These are phyloP conservation scores for Alternaria dauci DNA, from an alignment of 2,329 filamentous ascomycete genomes.

Conservation along the genomic window DNA sequence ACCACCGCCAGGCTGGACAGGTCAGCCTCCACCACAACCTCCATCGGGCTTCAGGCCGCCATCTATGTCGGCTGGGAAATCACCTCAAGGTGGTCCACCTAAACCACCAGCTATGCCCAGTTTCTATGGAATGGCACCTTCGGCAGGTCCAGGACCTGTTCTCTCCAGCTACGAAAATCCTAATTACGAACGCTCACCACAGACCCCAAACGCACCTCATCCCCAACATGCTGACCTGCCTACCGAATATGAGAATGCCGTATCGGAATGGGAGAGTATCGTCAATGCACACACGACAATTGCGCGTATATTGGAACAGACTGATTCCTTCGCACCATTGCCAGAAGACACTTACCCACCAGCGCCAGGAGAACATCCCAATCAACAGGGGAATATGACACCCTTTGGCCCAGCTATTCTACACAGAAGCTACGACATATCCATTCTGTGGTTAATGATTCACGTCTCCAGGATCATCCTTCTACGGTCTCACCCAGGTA, in stretches of 20 bases:
- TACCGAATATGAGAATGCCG: slow-evolving; percentile 71
- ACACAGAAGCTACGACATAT: slow-evolving; percentile 87
- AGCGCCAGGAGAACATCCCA: slow-evolving; percentile 46
- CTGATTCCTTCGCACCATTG: slow-evolving; percentile 78
- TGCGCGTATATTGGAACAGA: slow-evolving; percentile 64
- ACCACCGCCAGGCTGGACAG: slow-evolving; percentile 28
- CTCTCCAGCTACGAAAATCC: slow-evolving; percentile 53
- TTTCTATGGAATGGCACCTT: slow-evolving; percentile 63
- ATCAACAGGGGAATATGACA: slow-evolving; percentile 54
- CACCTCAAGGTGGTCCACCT: slow-evolving; percentile 25
- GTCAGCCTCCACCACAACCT: slow-evolving; percentile 29
- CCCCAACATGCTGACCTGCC: slow-evolving; percentile 62
- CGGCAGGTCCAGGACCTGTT: slow-evolving; percentile 52
- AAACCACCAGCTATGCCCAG: slow-evolving; percentile 47
- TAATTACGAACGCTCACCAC: slow-evolving; percentile 28
- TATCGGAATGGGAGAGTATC: slow-evolving; percentile 81
- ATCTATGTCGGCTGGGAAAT: slow-evolving; percentile 3
- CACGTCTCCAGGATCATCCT: slow-evolving; percentile 85
- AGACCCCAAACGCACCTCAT: slow-evolving; percentile 24
- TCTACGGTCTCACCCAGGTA: slow-evolving; percentile 82
- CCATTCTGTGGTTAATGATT: slow-evolving; percentile 85
- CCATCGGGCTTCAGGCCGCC: slow-evolving; percentile 27
- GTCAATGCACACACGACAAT: slow-evolving; percentile 74
- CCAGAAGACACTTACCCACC: slow-evolving; percentile 71
- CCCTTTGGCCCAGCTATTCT: slow-evolving; percentile 84